Percentiles rank a stretch among this genome's conserved stretches.
Conservation (phyloP, 2,329 filamentous ascomycete genomes). For the Xylaria sp. region DNA sequence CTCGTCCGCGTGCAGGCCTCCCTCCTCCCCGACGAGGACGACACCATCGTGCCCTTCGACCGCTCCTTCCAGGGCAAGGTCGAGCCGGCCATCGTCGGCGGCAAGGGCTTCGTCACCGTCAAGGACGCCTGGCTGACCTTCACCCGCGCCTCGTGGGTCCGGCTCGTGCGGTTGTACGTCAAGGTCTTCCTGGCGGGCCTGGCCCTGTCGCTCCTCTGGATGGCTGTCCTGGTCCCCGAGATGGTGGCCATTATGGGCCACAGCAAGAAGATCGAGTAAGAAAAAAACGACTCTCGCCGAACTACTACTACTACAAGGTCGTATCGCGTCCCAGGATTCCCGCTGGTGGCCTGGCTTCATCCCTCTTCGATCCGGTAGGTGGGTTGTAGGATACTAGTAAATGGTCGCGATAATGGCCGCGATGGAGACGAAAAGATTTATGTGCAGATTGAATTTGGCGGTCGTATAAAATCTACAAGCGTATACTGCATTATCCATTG, state of each 20-base stretch:
- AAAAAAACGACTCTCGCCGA: background rate
- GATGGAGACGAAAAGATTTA: background rate
- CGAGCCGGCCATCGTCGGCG: constrained; percentile 73
- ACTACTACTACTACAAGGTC: background rate
- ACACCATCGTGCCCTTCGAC: constrained; percentile 89
- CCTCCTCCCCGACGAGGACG: constrained; percentile 77
- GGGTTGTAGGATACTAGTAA: background rate
- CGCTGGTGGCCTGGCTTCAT: background rate
- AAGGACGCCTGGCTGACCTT: constrained; percentile 81
- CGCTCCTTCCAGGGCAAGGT: constrained; percentile 80
- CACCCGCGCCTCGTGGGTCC: constrained; percentile 69
- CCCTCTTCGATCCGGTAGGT: background rate
- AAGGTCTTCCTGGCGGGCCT: constrained; percentile 67
- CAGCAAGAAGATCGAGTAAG: constrained; percentile 31
- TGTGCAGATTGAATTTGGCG: background rate
- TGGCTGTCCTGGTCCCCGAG: constrained; percentile 55
- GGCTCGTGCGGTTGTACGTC: constrained; percentile 73
- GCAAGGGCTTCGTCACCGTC: constrained; percentile 70
- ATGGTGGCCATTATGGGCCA: constrained; percentile 45
- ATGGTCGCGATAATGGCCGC: background rate
- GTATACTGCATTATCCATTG: constrained; percentile 3
- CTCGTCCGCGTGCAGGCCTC: constrained; percentile 85
- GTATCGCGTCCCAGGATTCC: background rate
- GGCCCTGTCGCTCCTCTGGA: constrained; percentile 50
- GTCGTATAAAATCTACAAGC: constrained; percentile 3